Percentiles rank a stretch among this genome's conserved stretches.
Conservation (phyloP, 176 grass and related monocot genomes). For the Rhynchospora pubera region DNA sequence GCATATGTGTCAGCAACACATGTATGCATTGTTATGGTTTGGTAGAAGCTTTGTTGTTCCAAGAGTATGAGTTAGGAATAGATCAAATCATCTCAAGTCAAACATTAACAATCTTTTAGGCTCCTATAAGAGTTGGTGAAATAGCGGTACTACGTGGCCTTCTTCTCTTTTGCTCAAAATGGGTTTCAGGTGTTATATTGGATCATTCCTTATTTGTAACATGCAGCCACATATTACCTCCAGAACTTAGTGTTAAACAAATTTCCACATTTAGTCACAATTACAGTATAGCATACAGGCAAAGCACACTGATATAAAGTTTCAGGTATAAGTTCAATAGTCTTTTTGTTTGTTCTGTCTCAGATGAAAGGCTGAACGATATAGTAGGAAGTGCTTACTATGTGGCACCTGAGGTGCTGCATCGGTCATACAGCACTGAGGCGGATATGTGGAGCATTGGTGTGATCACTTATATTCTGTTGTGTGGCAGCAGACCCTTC, state of each 20-base stretch:
- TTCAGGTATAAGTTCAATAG: neutral
- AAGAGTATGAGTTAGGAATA: neutral
- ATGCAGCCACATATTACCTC: neutral
- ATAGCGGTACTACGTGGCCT: neutral
- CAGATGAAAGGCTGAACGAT: conserved; percentile 99
- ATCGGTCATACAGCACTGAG: conserved; percentile 93
- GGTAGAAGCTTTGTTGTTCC: neutral
- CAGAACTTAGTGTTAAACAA: neutral
- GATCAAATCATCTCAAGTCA: neutral
- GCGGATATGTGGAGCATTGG: conserved; percentile 99
- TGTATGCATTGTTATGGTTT: neutral
- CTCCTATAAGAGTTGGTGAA: neutral
- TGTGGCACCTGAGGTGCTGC: conserved; percentile 95
- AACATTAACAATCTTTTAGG: neutral
- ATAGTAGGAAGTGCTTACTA: conserved; percentile 99
- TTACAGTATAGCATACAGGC: neutral
- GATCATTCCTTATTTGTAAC: neutral
- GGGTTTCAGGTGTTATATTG: neutral
- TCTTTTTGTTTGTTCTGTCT: conserved; percentile 16
- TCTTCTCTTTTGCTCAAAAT: neutral
- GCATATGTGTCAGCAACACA: neutral
- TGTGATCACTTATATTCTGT: conserved; percentile 93
- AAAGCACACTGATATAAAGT: neutral
- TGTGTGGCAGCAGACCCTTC: conserved; percentile 95
- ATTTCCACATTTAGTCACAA: neutral